These are phyloP conservation scores for Teunomyces stri DNA, from an alignment of 805 yeast genomes.

Conservation along the genomic window DNA sequence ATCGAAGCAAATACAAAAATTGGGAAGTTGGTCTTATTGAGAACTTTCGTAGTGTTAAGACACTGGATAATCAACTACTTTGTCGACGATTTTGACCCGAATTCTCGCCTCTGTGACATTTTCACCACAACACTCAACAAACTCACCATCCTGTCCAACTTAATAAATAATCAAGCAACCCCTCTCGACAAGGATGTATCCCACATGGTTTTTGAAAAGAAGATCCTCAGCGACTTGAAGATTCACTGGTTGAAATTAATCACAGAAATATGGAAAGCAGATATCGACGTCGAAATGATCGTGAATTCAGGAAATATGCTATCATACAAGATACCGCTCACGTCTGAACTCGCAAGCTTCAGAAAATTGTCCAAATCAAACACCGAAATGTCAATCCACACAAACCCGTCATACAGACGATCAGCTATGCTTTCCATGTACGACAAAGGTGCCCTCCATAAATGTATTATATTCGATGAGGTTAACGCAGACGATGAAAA, in stretches of 20 bases:
- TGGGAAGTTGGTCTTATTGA: slow-evolving; percentile 67
- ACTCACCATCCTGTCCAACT: slow-evolving; percentile 27
- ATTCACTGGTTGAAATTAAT: slow-evolving; percentile 38
- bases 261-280: slow-evolving; percentile 30
- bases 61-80: slow-evolving; percentile 91
- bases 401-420: slow-evolving; percentile 43
- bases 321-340: slow-evolving; percentile 24
- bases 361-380: slow-evolving; percentile 28
- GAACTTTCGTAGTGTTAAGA: slow-evolving; percentile 83
- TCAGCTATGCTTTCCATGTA: slow-evolving; percentile 46
- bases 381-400: slow-evolving; percentile 39
- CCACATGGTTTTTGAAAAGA: slow-evolving; percentile 31
- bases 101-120: slow-evolving; percentile 31
- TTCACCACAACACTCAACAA: slow-evolving; percentile 52
- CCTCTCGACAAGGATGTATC: slow-evolving; percentile 4
- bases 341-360: slow-evolving; percentile 19
- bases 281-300: slow-evolving; percentile 18
- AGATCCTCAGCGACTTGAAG: slow-evolving; percentile 38
- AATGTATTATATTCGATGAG: slow-evolving; percentile 31
- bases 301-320: slow-evolving; percentile 12
- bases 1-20: slow-evolving; percentile 28
- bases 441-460: slow-evolving; percentile 36
- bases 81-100: slow-evolving; percentile 63
- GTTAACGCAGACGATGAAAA: slow-evolving; percentile 23
- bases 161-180: slow-evolving; percentile 16